A percentile compares a stretch with the other conserved stretches of the same genome.
Conservation (phyloP, 2,329 filamentous ascomycete species). For the Berkeleyomyces rouxiae region DNA sequence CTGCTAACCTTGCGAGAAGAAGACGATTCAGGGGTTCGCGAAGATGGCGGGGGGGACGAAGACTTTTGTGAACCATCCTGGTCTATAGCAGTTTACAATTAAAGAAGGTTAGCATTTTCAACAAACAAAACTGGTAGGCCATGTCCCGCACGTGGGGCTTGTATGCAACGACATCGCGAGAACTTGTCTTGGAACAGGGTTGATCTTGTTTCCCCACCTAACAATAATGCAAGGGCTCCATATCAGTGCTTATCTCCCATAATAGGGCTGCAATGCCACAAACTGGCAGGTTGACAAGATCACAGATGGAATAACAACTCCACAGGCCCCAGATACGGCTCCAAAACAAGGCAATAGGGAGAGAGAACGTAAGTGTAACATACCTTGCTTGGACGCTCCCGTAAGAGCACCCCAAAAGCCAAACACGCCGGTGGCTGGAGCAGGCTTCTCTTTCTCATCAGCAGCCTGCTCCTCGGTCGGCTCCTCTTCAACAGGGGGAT, state of each 20-base stretch:
- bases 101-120: not conserved
- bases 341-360: not conserved
- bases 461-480: constrained; percentile 19
- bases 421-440: constrained; percentile 28
- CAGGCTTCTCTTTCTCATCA: not conserved
- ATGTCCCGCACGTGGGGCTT: too few relatives aligned
- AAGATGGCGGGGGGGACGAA: not conserved
- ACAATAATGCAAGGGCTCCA: too few relatives aligned
- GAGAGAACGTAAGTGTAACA: constrained; percentile 15
- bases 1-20: constrained; percentile 17
- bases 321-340: too few relatives aligned
- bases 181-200: too few relatives aligned
- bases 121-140: not conserved
- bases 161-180: too few relatives aligned
- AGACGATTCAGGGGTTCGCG: not conserved
- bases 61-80: constrained; percentile 6
- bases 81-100: not conserved
- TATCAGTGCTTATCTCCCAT: too few relatives aligned
- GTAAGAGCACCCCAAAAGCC: constrained; percentile 39
- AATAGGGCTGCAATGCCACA: too few relatives aligned
- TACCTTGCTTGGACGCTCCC: constrained; percentile 28
- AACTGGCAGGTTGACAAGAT: not conserved
- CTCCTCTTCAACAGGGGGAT: constrained; percentile 17
- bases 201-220: too few relatives aligned
- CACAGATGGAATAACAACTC: not conserved